Evolutionary conservation across 2,329 filamentous ascomycete species (phyloP), one percentile per base, ranked within the genome.

Genomic region (Lachnellula willkommii): DNA sequence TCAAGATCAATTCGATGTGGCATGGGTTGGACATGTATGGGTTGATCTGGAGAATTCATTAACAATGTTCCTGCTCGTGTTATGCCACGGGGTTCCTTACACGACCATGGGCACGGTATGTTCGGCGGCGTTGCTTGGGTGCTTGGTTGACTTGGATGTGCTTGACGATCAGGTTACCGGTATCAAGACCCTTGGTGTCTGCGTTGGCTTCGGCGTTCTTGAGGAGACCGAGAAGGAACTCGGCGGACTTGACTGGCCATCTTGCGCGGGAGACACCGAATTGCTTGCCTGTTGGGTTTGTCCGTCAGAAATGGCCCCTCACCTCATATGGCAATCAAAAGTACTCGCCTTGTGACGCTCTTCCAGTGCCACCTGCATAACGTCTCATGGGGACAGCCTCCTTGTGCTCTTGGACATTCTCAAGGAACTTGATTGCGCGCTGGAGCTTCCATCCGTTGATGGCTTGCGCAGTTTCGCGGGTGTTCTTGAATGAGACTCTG

Each of bases 111-210:
- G 95, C 95, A 87, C 94, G 92, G 89, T 99, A 99, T 75, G 94
- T 99, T 78, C 94, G 88, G 81, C 94, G 87, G 76, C 94, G 88
- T 85, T 97, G 93, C 88, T 97, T 97, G 73, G 94, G 94, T 70
- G 94, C 95, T 85, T 99, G 94, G 90, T 99, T 99, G 85, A 99
- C 94, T 84, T 99, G 94, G 81, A 99, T 99, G 89, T 96, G 95
- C 90, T 96, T 96, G 81, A 99, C 89, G 75, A 97, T 80, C 74
- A 99, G 83, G 84, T 95, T 95, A 80, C 87, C 87, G 74, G 92
- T 97, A 80, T 99, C 91, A 73, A 96, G 90, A 72, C 92, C 91
- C 85, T 96, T 96, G 77, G 89, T 89, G 72, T 96, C 92, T 75
- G 91, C 91, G 79, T 96, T 96, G 81, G 91, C 87, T 83, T 95